phyloP scores from a whole-genome alignment of 116 monocot genomes.

The Trichopus zeylanicus region DNA sequence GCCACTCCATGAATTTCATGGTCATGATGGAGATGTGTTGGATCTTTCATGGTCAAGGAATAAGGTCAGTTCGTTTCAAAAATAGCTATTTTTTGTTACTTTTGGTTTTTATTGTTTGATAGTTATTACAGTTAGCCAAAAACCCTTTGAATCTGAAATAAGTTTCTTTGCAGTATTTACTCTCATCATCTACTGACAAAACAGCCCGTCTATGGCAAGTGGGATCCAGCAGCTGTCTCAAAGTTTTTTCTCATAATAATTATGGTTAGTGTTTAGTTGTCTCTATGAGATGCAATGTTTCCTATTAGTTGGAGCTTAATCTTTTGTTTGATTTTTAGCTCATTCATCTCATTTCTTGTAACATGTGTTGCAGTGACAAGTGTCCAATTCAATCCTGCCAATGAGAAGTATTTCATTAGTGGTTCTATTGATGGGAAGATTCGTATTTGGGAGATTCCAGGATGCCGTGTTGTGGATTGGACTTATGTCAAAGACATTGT shows the following conservation, averaged over 20 bases:
- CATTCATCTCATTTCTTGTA: background rate
- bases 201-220: conserved; percentile 76
- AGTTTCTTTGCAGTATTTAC: conserved; percentile 43
- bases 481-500: conserved; percentile 59
- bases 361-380: conserved; percentile 62
- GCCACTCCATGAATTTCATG: conserved; percentile 69
- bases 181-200: conserved; percentile 69
- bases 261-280: conserved; percentile 38
- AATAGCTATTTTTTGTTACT: conserved; percentile 4
- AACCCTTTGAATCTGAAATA: background rate
- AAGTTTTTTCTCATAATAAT: conserved; percentile 65
- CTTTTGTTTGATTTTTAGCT: conserved; percentile 2
- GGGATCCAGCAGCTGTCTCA: conserved; percentile 45
- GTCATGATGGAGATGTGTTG: conserved; percentile 49
- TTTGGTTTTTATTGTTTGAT: conserved; percentile 4
- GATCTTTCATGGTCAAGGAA: conserved; percentile 65
- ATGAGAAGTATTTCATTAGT: conserved; percentile 68
- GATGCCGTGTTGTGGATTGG: conserved; percentile 71
- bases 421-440: conserved; percentile 85
- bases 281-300: background rate
- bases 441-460: conserved; percentile 57
- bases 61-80: conserved; percentile 21
- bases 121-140: conserved; percentile 13
- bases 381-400: conserved; percentile 62
- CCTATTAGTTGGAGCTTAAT: background rate